Evolutionary conservation across 129 eudicot genomes (phyloP), one percentile per base, ranked within the genome.

Genomic region (Helichrysum umbraculigerum): DNA sequence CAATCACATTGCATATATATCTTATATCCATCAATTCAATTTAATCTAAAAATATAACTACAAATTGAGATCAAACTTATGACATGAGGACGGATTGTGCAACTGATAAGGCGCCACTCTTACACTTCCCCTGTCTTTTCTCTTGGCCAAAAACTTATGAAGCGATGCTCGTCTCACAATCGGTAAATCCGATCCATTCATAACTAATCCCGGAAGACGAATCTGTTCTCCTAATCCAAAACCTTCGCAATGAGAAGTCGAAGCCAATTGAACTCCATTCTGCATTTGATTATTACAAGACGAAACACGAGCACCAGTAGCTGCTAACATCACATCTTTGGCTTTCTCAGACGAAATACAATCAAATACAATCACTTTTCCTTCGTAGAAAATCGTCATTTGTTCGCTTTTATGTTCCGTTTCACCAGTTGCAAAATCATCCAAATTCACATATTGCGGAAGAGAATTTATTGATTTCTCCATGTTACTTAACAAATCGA

Each of bases 381-480:
- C 97, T 0, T n/a, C 78, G 66, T 91, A 91, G 60, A 91, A 83
- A 10, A 88, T 87, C 0, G 97, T 91, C 92, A 88, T 71, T 47
- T 80, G 88, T 4, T 87, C 70, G 2, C 79, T 51, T 64, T 81
- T 76, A 1, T 58, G 21, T 39, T 79, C 83, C n/a, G 41, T 39
- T 37, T 37, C 42, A 37, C 42, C 41, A 1, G 9, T 35, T 4
- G 29, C 2, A 16, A 66, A 54, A n/a, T 16, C 32, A 32, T 71
- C 69, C 71, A 73, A 25, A 0, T 22, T 33, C 16, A 66, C 69
- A 69, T 8, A 77, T 15, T 74, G 77, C 37, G 87, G 87, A 61
- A 86, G 68, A 21, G 66, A 14, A 58, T n/a, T 22, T 9, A 30
- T 12, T 8, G 70, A 32, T 73, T 66, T 20, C 32, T 67, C 83